Percentiles rank a stretch among this genome's conserved stretches.
Conservation (phyloP, 1,284 basidiomycete species). For the Singerocomus inundabilis region DNA sequence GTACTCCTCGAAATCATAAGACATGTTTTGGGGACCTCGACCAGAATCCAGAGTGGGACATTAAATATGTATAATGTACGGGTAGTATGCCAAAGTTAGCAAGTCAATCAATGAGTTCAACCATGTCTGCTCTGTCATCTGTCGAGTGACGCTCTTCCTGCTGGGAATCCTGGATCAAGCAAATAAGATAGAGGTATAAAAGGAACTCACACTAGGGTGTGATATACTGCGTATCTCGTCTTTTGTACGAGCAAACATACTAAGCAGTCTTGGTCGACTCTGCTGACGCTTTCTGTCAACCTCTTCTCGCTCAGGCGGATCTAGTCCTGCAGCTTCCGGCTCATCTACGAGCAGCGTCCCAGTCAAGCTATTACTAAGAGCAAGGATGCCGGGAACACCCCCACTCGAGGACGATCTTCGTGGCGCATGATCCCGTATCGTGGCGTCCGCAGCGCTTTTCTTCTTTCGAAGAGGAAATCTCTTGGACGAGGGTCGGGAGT, state of each 20-base stretch:
- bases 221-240: slow-evolving; percentile 7
- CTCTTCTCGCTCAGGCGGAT: slow-evolving; percentile 9
- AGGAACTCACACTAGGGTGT: slow-evolving; percentile 17
- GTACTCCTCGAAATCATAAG: too few relatives aligned
- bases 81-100: neutral
- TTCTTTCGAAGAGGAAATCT: slow-evolving; percentile 25
- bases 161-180: neutral
- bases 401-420: slow-evolving; percentile 28
- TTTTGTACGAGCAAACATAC: slow-evolving; percentile 30
- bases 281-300: slow-evolving; percentile 13
- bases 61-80: too few relatives aligned
- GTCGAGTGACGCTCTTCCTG: slow-evolving; percentile 11
- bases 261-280: slow-evolving; percentile 26
- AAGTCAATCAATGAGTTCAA: slow-evolving; percentile 9
- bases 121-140: neutral
- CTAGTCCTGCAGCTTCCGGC: slow-evolving; percentile 16
- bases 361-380: slow-evolving; percentile 7
- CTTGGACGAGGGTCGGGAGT: slow-evolving; percentile 28
- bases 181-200: neutral
- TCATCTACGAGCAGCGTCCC: slow-evolving; percentile 24
- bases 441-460: slow-evolving; percentile 11
- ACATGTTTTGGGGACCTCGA: too few relatives aligned
- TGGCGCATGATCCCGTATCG: slow-evolving; percentile 7
- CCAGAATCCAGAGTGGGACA: too few relatives aligned
- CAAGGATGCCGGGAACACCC: neutral